Percentiles rank a stretch among this genome's conserved stretches.
phyloP scores from a whole-genome alignment of 305 asterid genomes.

The Fraxinus nigra region DNA sequence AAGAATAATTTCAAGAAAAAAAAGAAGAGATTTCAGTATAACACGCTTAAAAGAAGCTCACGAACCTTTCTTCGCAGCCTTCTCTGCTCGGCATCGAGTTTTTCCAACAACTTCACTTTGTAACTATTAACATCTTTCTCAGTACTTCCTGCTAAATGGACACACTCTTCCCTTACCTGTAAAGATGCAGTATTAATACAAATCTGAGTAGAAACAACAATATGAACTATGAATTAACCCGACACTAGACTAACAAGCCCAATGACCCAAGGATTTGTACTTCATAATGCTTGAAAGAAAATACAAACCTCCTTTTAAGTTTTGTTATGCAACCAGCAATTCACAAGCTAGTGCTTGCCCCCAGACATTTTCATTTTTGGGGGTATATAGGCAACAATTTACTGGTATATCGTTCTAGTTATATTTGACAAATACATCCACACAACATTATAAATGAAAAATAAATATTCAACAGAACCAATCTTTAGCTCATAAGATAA shows the following conservation, averaged over 20 bases:
- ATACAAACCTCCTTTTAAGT: not conserved
- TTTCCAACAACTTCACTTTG: constrained; percentile 46
- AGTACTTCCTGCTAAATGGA: constrained; percentile 64
- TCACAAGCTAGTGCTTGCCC: not conserved
- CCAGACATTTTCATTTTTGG: not conserved
- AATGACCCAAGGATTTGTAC: not conserved
- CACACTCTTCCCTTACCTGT: constrained; percentile 70
- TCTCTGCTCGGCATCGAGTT: constrained; percentile 57
- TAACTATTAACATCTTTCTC: constrained; percentile 42
- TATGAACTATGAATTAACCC: not conserved
- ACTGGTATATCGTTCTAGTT: not conserved
- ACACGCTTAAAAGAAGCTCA: not conserved
- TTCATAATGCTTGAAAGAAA: not conserved
- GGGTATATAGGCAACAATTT: not conserved
- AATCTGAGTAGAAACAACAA: constrained; percentile 1
- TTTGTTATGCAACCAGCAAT: not conserved
- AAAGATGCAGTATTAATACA: constrained; percentile 14
- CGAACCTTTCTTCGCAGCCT: constrained; percentile 57
- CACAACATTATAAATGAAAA: not conserved
- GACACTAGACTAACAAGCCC: not conserved
- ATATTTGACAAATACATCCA: not conserved
- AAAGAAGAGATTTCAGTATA: not conserved
- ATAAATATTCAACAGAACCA: not conserved
- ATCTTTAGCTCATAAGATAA: not conserved
- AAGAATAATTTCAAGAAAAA: not conserved